These are phyloP conservation scores for Colletotrichum sojae DNA, from an alignment of 2,329 filamentous ascomycete species.

Conservation along the genomic window DNA sequence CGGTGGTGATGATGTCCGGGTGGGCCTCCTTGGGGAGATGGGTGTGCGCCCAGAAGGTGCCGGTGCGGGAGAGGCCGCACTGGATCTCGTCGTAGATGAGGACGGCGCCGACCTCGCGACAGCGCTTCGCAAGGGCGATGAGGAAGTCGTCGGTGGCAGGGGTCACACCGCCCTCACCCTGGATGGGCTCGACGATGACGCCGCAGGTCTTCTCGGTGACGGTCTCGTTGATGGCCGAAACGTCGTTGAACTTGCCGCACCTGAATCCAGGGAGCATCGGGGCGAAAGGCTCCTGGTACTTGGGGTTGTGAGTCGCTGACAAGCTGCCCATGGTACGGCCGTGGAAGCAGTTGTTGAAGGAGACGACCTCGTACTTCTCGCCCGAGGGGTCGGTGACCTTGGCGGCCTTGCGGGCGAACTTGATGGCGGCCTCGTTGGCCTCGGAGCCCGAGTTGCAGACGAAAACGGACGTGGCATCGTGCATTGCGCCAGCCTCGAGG, in stretches of 20 bases:
- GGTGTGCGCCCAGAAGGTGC: constrained; percentile 90
- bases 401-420: constrained; percentile 94
- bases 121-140: constrained; percentile 84
- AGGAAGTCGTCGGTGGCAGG: constrained; percentile 88
- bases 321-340: constrained; percentile 95
- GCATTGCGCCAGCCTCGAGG: constrained; percentile 83
- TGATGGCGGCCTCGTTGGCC: constrained; percentile 97
- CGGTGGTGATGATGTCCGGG: constrained; percentile 93
- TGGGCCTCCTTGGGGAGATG: constrained; percentile 83
- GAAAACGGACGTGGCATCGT: constrained; percentile 84
- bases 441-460: constrained; percentile 97
- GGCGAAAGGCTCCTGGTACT: constrained; percentile 95
- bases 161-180: constrained; percentile 95
- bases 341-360: constrained; percentile 94
- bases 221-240: constrained; percentile 77
- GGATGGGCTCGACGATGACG: constrained; percentile 96
- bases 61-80: constrained; percentile 90
- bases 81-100: constrained; percentile 98
- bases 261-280: constrained; percentile 96
- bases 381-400: constrained; percentile 80
- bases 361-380: constrained; percentile 86
- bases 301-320: constrained; percentile 97
- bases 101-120: constrained; percentile 88
- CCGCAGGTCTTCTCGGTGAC: constrained; percentile 91
- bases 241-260: constrained; percentile 89